Evolutionary conservation across 768 basidiomycete species (phyloP).

Genomic region (Neoboletus magnificus): DNA sequence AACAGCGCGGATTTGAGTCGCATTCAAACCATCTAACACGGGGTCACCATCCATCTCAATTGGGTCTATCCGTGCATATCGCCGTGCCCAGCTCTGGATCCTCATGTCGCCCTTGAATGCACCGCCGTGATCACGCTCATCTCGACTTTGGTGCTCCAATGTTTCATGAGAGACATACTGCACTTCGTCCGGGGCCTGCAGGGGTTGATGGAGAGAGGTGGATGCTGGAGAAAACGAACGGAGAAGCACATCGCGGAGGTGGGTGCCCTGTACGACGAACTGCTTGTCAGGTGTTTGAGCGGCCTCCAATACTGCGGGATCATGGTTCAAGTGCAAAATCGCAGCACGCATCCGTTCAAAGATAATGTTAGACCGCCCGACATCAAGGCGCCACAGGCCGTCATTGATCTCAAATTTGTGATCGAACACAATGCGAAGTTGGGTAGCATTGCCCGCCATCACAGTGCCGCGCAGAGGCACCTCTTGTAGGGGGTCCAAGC

Average conservation of each 20-base stretch:
- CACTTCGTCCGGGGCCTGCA: conserved; percentile 41
- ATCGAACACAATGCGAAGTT: conserved; percentile 57
- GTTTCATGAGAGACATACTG: conserved; percentile 36
- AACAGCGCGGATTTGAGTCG: conserved; percentile 75
- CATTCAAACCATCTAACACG: conserved; percentile 57
- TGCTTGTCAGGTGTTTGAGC: conserved; percentile 38
- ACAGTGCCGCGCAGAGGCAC: conserved; percentile 53
- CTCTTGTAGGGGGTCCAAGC: conserved; percentile 58
- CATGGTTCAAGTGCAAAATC: conserved; percentile 51
- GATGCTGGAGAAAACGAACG: conserved; percentile 45
- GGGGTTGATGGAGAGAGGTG: conserved; percentile 22
- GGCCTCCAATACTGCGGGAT: conserved; percentile 45
- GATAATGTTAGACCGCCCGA: conserved; percentile 63
- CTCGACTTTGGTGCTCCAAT: conserved; percentile 36
- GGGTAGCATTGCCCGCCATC: conserved; percentile 45
- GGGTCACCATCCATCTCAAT: conserved; percentile 79
- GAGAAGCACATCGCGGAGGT: conserved; percentile 68
- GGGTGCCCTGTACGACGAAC: conserved; percentile 63
- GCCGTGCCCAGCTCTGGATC: conserved; percentile 77
- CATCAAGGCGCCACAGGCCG: conserved; percentile 64
- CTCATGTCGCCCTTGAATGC: conserved; percentile 69
- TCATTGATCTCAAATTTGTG: conserved; percentile 43
- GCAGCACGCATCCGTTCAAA: conserved; percentile 70
- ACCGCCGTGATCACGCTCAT: conserved; percentile 33
- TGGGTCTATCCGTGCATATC: conserved; percentile 60